Percentiles rank a stretch among this genome's conserved stretches.
These are phyloP conservation scores for Exophiala sp. DNA, from an alignment of 2,329 filamentous ascomycete species.

Conservation along the genomic window DNA sequence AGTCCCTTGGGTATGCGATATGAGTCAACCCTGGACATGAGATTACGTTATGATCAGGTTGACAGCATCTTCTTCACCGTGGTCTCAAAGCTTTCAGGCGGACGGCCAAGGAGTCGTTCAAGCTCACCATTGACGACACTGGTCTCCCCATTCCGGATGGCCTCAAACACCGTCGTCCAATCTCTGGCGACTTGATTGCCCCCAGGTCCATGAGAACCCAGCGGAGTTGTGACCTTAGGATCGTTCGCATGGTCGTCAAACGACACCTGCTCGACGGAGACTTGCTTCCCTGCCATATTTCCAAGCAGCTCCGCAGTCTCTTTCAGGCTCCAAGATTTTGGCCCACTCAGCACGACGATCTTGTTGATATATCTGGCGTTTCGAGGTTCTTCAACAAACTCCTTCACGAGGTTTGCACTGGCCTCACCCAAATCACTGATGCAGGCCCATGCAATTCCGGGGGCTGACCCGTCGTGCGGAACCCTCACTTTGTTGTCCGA, in stretches of 20 bases:
- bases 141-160: constrained; percentile 42
- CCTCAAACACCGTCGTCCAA: constrained; percentile 49
- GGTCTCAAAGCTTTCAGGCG: neutral
- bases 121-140: constrained; percentile 35
- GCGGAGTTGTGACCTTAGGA: constrained; percentile 34
- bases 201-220: neutral
- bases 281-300: constrained; percentile 27
- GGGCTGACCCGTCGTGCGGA: neutral
- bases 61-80: neutral
- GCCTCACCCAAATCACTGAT: neutral
- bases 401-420: constrained; percentile 36
- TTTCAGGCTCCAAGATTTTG: constrained; percentile 32
- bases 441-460: neutral
- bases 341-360: constrained; percentile 36
- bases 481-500: neutral
- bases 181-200: constrained; percentile 34
- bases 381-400: constrained; percentile 33
- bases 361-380: constrained; percentile 31
- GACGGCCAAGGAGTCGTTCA: neutral
- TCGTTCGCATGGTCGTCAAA: constrained; percentile 43
- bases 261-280: constrained; percentile 37
- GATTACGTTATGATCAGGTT: neutral
- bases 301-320: constrained; percentile 39
- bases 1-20: too few relatives aligned
- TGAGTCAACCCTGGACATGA: too few relatives aligned